Evolutionary conservation across 176 grass and related monocot genomes (phyloP).

Genomic region (Phragmites australis): DNA sequence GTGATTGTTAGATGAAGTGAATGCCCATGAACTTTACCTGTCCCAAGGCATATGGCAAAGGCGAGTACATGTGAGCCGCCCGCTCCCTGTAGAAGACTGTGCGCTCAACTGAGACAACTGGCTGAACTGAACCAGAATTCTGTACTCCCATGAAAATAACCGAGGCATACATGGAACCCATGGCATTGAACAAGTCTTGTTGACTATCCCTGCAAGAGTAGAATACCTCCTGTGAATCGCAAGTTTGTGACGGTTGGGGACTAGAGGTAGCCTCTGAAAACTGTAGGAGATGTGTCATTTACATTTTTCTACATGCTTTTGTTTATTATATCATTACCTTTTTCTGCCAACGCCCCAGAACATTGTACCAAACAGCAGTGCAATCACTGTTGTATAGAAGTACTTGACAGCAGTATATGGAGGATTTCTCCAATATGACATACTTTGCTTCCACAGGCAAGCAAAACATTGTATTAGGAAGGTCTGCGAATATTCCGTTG

Average conservation of each 20-base stretch:
- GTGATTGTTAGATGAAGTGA: background rate
- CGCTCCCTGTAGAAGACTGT: conserved; percentile 84
- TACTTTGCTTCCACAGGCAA: conserved; percentile 84
- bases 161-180: conserved; percentile 86
- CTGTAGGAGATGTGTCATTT: background rate
- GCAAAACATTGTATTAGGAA: conserved; percentile 72
- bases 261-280: background rate
- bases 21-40: conserved; percentile 50
- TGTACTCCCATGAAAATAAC: conserved; percentile 77
- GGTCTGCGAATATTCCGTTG: conserved; percentile 63
- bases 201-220: conserved; percentile 53
- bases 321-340: conserved; percentile 47
- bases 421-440: conserved; percentile 96
- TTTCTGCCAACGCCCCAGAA: conserved; percentile 78
- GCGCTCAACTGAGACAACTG: conserved; percentile 74
- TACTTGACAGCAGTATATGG: conserved; percentile 81
- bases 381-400: conserved; percentile 72
- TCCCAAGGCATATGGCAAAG: conserved; percentile 81
- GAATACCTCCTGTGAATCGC: conserved; percentile 11
- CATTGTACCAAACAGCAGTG: conserved; percentile 80
- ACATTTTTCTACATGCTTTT: conserved; percentile 4
- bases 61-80: conserved; percentile 83
- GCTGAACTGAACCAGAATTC: conserved; percentile 65
- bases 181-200: conserved; percentile 85
- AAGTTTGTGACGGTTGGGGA: background rate